Evolutionary conservation across 2,329 filamentous ascomycete species (phyloP).

Genomic region (Pseudomassariella vexata): DNA sequence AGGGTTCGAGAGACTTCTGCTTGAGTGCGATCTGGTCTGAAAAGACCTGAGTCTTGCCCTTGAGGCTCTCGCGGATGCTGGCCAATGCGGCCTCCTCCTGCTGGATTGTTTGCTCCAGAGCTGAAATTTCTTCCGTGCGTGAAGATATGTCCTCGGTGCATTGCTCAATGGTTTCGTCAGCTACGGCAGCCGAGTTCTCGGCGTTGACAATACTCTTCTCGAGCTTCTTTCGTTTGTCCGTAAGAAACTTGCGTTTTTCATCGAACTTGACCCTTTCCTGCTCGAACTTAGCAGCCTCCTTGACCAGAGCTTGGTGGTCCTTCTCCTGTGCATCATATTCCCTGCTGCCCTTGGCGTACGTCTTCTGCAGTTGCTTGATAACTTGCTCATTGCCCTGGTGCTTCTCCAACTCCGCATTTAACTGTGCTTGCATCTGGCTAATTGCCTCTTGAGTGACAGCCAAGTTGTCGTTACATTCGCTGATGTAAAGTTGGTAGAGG

Average conservation of each 20-base stretch:
- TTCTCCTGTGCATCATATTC: slow-evolving; percentile 81
- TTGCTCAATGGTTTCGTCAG: slow-evolving; percentile 71
- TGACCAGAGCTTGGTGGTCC: slow-evolving; percentile 69
- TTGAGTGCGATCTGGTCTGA: slow-evolving; percentile 89
- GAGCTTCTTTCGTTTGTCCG: slow-evolving; percentile 87
- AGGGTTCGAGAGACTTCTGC: slow-evolving; percentile 91
- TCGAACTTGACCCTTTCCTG: slow-evolving; percentile 97
- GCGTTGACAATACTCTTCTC: slow-evolving; percentile 80
- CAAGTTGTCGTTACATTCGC: slow-evolving; percentile 84
- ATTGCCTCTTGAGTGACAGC: slow-evolving; percentile 85
- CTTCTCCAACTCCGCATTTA: slow-evolving; percentile 84
- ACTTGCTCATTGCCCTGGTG: slow-evolving; percentile 84
- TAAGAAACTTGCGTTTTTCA: slow-evolving; percentile 92
- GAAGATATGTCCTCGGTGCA: slow-evolving; percentile 73
- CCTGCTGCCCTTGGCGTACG: slow-evolving; percentile 75
- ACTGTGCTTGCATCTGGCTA: slow-evolving; percentile 78
- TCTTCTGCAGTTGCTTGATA: slow-evolving; percentile 84
- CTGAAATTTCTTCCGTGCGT: slow-evolving; percentile 65
- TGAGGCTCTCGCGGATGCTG: slow-evolving; percentile 78
- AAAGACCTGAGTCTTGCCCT: slow-evolving; percentile 91
- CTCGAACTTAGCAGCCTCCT: slow-evolving; percentile 88
- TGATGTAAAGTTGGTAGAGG: slow-evolving; percentile 85
- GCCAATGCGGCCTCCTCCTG: slow-evolving; percentile 76
- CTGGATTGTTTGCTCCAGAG: slow-evolving; percentile 71
- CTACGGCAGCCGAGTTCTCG: slow-evolving; percentile 67